phyloP scores from a whole-genome alignment of 2,329 filamentous ascomycete genomes.

The Colletotrichum zoysiae region DNA sequence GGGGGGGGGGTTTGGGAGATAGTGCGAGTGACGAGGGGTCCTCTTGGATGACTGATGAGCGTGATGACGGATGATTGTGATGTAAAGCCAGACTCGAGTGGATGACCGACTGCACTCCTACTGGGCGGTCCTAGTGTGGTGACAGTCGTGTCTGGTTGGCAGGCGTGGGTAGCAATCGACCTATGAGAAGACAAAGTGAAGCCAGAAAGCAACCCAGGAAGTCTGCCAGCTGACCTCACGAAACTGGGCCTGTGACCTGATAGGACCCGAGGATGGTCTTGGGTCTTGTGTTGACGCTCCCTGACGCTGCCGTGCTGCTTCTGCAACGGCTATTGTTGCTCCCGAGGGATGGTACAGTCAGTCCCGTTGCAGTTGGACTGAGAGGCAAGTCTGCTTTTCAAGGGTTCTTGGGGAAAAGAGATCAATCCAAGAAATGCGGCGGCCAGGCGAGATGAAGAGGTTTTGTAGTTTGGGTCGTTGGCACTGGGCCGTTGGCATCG shows the following conservation, averaged over 20 bases:
- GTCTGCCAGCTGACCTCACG: conserved; percentile 40
- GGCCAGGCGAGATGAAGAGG: conserved; percentile 29
- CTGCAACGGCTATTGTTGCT: background rate
- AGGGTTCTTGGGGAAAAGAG: conserved; percentile 26
- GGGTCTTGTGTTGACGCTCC: conserved; percentile 16
- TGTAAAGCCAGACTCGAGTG: conserved; percentile 22
- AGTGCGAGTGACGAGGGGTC: conserved; percentile 1
- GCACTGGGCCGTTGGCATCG: conserved; percentile 11
- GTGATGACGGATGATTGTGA: conserved; percentile 15
- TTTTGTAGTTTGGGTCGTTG: conserved; percentile 39
- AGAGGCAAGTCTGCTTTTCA: conserved; percentile 17
- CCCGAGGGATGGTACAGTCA: background rate
- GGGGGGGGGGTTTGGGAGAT: background rate
- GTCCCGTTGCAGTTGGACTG: conserved; percentile 9
- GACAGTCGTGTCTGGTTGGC: conserved; percentile 28
- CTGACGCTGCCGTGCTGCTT: conserved; percentile 3
- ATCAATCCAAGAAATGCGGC: background rate
- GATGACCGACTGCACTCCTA: conserved; percentile 7
- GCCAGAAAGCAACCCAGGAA: conserved; percentile 11
- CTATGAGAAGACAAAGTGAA: conserved; percentile 34
- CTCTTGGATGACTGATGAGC: conserved; percentile 20
- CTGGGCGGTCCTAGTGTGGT: conserved; percentile 21
- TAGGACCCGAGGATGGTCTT: conserved; percentile 23
- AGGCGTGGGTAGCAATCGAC: conserved; percentile 27
- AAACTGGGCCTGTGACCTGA: conserved; percentile 34